Conservation (phyloP, 2,329 filamentous ascomycete species). For the Neospermospora avenae region DNA sequence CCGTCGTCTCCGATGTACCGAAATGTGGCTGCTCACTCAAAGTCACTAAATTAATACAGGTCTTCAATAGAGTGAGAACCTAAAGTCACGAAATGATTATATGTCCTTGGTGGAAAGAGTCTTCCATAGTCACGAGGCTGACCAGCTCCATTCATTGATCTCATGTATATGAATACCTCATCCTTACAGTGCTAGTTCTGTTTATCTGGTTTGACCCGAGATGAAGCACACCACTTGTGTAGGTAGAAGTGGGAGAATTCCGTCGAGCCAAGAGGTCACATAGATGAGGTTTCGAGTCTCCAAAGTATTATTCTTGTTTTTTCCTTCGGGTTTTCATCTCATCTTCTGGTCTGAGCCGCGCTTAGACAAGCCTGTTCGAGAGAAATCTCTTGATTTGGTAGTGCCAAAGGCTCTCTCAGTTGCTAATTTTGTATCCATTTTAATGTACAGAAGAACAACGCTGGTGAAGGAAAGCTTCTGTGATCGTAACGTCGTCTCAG, state of each 20-base stretch:
- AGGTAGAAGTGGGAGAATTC: not conserved
- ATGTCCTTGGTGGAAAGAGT: too few species aligned
- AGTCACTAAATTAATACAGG: too few species aligned
- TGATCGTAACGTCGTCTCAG: not conserved
- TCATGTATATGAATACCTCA: too few species aligned
- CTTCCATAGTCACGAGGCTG: too few species aligned
- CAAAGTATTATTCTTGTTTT: not conserved
- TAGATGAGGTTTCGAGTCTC: not conserved
- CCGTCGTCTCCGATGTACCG: too few species aligned
- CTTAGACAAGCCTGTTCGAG: slow-evolving; percentile 13
- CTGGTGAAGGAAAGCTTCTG: too few species aligned
- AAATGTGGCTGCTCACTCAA: too few species aligned
- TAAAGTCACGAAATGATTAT: too few species aligned
- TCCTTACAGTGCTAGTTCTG: too few species aligned
- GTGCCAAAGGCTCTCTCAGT: not conserved
- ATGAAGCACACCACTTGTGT: not conserved
- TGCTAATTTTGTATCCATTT: not conserved
- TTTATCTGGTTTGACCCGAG: not conserved
- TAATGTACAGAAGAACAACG: too few species aligned
- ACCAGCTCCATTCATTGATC: too few species aligned
- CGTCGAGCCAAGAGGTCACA: not conserved
- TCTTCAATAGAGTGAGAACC: too few species aligned
- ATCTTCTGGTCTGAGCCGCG: not conserved
- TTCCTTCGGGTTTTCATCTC: not conserved
- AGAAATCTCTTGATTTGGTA: not conserved